A percentile compares a stretch with the other conserved stretches of the same genome.
phyloP scores from a whole-genome alignment of 2,329 filamentous ascomycete genomes.

The Penicillium freii region DNA sequence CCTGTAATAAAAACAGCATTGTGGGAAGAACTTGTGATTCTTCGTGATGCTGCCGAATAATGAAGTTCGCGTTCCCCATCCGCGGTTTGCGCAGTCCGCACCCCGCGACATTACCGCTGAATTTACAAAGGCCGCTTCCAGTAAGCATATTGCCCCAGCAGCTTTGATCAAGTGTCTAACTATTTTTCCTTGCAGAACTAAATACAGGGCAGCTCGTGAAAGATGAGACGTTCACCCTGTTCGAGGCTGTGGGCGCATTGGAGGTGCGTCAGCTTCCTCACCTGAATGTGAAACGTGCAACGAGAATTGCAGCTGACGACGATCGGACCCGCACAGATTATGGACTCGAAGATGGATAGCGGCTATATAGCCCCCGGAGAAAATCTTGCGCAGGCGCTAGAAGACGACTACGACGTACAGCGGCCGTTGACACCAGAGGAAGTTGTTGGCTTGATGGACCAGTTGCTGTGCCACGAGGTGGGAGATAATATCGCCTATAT shows the following conservation, averaged over 20 bases:
- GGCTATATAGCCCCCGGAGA: slow-evolving; percentile 77
- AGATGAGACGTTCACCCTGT: slow-evolving; percentile 90
- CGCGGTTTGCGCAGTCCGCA: slow-evolving; percentile 40
- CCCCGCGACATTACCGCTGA: slow-evolving; percentile 55
- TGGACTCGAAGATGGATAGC: slow-evolving; percentile 99
- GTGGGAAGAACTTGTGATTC: slow-evolving; percentile 22
- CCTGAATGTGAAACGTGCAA: slow-evolving; percentile 4
- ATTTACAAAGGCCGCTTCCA: slow-evolving; percentile 53
- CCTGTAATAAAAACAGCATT: slow-evolving; percentile 23
- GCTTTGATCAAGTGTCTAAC: slow-evolving; percentile 1
- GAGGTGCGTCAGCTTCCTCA: slow-evolving; percentile 47
- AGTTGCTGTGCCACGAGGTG: slow-evolving; percentile 85
- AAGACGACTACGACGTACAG: slow-evolving; percentile 76
- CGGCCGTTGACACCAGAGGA: slow-evolving; percentile 69
- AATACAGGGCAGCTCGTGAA: slow-evolving; percentile 81
- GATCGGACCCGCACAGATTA: slow-evolving; percentile 63
- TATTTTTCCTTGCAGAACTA: slow-evolving; percentile 56
- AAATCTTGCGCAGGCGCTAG: slow-evolving; percentile 56
- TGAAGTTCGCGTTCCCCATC: slow-evolving; percentile 30
- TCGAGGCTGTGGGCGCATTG: slow-evolving; percentile 81
- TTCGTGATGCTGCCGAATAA: slow-evolving; percentile 37
- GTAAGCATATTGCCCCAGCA: slow-evolving; percentile 33
- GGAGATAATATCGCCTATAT: slow-evolving; percentile 13
- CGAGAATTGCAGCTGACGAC: slow-evolving; percentile 18
- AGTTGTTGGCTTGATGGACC: slow-evolving; percentile 89